phyloP scores from a whole-genome alignment of 2,329 filamentous ascomycete genomes.

The Sclerotiophoma versabilis region DNA sequence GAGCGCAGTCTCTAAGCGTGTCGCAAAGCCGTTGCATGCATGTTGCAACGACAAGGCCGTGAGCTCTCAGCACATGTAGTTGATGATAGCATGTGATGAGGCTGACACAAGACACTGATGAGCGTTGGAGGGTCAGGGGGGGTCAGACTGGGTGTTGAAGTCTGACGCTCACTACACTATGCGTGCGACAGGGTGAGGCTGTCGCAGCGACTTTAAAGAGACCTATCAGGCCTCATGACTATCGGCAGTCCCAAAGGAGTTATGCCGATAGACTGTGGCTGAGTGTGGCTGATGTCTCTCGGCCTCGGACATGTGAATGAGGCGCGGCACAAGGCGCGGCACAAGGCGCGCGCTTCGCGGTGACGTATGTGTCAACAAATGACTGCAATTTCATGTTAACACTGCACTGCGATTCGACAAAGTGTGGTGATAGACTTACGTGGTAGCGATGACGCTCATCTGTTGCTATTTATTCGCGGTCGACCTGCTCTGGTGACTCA shows the following conservation, averaged over 20 bases:
- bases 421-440: slow-evolving; percentile 25
- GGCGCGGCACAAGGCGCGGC: slow-evolving; percentile 19
- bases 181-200: slow-evolving; percentile 10
- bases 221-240: background rate
- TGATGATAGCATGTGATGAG: slow-evolving; percentile 14
- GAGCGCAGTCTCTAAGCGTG: slow-evolving; percentile 9
- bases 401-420: slow-evolving; percentile 11
- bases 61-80: slow-evolving; percentile 1
- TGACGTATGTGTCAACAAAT: slow-evolving; percentile 24
- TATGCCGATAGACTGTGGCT: background rate
- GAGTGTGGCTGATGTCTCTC: slow-evolving; percentile 2
- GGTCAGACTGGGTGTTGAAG: slow-evolving; percentile 11
- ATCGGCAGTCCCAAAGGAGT: slow-evolving; percentile 8
- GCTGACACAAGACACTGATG: slow-evolving; percentile 15
- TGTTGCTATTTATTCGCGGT: slow-evolving; percentile 41
- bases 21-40: slow-evolving; percentile 10
- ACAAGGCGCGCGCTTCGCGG: slow-evolving; percentile 17
- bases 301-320: slow-evolving; percentile 14
- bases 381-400: slow-evolving; percentile 28
- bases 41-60: slow-evolving; percentile 5
- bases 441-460: background rate
- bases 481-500: slow-evolving; percentile 49
- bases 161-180: slow-evolving; percentile 2
- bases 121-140: slow-evolving; percentile 1
- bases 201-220: background rate